These are phyloP conservation scores for thale cress (Arabidopsis thaliana) DNA, from an alignment of 345 rosid species.

Conservation along the genomic window TAIR10.1 NC_003070.9:20203001-20203500, in stretches of 20 bases:
- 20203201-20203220: constrained; percentile 45
- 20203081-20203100: constrained; percentile 55
- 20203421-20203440: constrained; percentile 54
- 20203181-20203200: constrained; percentile 60
- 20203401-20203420: constrained; percentile 72
- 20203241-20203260: constrained; percentile 54
- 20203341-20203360: constrained; percentile 79
- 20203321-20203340: constrained; percentile 81
- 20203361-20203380: constrained; percentile 78
- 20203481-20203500: constrained; percentile 63
- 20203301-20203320: constrained; percentile 70
- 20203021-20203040: constrained; percentile 62
- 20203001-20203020: constrained; percentile 56
- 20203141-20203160: constrained; percentile 78
- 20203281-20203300: constrained; percentile 59
- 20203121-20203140: constrained; percentile 62
- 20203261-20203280: constrained; percentile 45
- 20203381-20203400: constrained; percentile 78
- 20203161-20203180: constrained; percentile 84
- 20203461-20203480: constrained; percentile 53
- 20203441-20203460: constrained; percentile 43
- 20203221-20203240: constrained; percentile 70
- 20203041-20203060: constrained; percentile 57
- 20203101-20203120: constrained; percentile 62
- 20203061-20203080: constrained; percentile 54